These are phyloP conservation scores for Phytophthora cajani DNA, from an alignment of 352 stramenopile genomes.

Conservation along the genomic window DNA sequence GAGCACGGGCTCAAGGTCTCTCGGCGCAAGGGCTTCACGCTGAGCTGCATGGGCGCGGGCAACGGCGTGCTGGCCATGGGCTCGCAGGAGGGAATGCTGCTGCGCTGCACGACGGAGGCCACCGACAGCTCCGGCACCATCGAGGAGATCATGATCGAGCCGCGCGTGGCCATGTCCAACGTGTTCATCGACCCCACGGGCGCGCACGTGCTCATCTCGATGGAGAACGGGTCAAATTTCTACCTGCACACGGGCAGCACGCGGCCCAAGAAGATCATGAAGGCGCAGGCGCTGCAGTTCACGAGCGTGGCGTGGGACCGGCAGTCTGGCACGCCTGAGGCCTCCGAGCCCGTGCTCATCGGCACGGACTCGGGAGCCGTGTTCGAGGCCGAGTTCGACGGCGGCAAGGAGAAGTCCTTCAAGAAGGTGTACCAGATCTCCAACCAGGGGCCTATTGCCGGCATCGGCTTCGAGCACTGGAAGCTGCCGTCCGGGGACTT, in stretches of 20 bases:
- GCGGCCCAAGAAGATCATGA: slow-evolving; percentile 88
- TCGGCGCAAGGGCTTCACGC: slow-evolving; percentile 84
- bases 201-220: slow-evolving; percentile 80
- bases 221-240: slow-evolving; percentile 91
- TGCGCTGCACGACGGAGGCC: slow-evolving; percentile 80
- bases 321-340: slow-evolving; percentile 67
- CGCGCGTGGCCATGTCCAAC: slow-evolving; percentile 79
- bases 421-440: slow-evolving; percentile 92
- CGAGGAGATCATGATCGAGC: slow-evolving; percentile 92
- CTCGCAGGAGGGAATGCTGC: slow-evolving; percentile 80
- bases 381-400: slow-evolving; percentile 85
- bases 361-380: slow-evolving; percentile 82
- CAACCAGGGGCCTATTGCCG: slow-evolving; percentile 85
- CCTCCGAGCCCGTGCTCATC: slow-evolving; percentile 75
- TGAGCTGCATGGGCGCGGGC: slow-evolving; percentile 81
- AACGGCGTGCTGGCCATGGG: slow-evolving; percentile 86
- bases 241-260: slow-evolving; percentile 81
- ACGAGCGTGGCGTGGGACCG: slow-evolving; percentile 86
- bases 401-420: slow-evolving; percentile 86
- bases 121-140: slow-evolving; percentile 76
- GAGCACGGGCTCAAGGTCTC: slow-evolving; percentile 89
- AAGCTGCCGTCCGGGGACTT: slow-evolving; percentile 60
- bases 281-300: slow-evolving; percentile 79
- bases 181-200: slow-evolving; percentile 88
- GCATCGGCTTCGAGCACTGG: slow-evolving; percentile 86